phyloP scores from a whole-genome alignment of 1,139 yeast genomes.

The Yamadazyma kanchanaburiensis region DNA sequence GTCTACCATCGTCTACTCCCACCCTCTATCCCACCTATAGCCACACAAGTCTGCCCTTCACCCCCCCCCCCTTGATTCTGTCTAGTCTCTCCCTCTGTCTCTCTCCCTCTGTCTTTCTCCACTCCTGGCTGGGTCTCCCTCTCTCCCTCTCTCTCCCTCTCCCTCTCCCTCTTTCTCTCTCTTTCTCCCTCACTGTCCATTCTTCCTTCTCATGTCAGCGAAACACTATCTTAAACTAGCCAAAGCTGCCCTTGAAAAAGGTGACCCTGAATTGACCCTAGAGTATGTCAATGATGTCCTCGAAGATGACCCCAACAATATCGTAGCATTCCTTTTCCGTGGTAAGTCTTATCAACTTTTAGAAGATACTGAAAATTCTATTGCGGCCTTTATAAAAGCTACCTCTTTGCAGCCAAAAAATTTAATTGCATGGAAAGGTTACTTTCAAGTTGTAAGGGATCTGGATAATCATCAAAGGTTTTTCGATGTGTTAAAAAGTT shows the following conservation, averaged over 20 bases:
- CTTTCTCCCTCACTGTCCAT: too few species aligned
- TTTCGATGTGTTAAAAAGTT: constrained; percentile 39
- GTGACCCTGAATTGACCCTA: constrained; percentile 58
- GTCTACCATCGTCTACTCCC: too few species aligned
- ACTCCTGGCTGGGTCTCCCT: too few species aligned
- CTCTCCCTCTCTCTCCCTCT: too few species aligned
- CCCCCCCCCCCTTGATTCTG: too few species aligned
- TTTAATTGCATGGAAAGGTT: constrained; percentile 80
- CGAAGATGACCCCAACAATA: constrained; percentile 52
- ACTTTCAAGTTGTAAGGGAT: constrained; percentile 40
- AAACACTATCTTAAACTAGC: constrained; percentile 50
- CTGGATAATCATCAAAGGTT: constrained; percentile 40
- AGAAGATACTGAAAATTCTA: constrained; percentile 41
- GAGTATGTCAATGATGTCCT: constrained; percentile 51
- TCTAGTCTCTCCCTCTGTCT: too few species aligned
- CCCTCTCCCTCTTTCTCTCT: too few species aligned
- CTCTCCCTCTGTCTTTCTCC: too few species aligned
- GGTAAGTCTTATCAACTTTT: constrained; percentile 57
- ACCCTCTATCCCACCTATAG: too few species aligned
- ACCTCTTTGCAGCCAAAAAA: constrained; percentile 52
- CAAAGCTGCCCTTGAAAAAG: constrained; percentile 51
- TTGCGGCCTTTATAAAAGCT: constrained; percentile 53
- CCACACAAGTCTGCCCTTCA: too few species aligned
- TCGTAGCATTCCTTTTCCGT: constrained; percentile 61
- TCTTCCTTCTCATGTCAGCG: too few species aligned